phyloP scores from a whole-genome alignment of 2,329 filamentous ascomycete genomes.

The Penicillium sp. region DNA sequence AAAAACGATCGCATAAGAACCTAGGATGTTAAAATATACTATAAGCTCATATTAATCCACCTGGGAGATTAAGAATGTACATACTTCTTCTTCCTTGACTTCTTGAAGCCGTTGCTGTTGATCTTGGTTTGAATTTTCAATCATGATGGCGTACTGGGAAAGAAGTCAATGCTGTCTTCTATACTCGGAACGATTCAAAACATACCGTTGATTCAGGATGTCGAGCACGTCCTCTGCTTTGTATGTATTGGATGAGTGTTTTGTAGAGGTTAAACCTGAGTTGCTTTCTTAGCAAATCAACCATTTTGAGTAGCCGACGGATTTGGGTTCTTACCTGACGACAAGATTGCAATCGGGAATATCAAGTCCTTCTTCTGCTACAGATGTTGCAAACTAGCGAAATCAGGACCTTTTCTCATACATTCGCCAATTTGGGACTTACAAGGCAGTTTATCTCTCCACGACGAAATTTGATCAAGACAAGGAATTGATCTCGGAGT shows the following conservation, averaged over 20 bases:
- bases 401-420: not conserved
- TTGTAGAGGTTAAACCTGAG: slow-evolving; percentile 83
- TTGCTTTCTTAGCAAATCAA: slow-evolving; percentile 13
- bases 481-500: slow-evolving; percentile 73
- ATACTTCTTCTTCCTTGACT: slow-evolving; percentile 50
- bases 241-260: slow-evolving; percentile 93
- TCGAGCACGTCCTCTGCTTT: slow-evolving; percentile 86
- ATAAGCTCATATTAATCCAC: not conserved
- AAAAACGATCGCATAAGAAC: slow-evolving; percentile 75
- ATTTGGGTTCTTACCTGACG: slow-evolving; percentile 47
- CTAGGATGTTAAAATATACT: slow-evolving; percentile 28
- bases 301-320: not conserved
- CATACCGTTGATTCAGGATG: slow-evolving; percentile 68
- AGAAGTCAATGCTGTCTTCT: slow-evolving; percentile 5
- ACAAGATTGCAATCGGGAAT: slow-evolving; percentile 70
- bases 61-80: not conserved
- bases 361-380: slow-evolving; percentile 69
- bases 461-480: slow-evolving; percentile 67
- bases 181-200: not conserved
- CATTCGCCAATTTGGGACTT: no score
- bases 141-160: slow-evolving; percentile 74
- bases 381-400: slow-evolving; percentile 62
- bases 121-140: slow-evolving; percentile 72
- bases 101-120: slow-evolving; percentile 63
- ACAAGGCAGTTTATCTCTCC: slow-evolving; percentile 32